phyloP scores from a whole-genome alignment of 495 filamentous ascomycete genomes.

The Penicillium angulare region DNA sequence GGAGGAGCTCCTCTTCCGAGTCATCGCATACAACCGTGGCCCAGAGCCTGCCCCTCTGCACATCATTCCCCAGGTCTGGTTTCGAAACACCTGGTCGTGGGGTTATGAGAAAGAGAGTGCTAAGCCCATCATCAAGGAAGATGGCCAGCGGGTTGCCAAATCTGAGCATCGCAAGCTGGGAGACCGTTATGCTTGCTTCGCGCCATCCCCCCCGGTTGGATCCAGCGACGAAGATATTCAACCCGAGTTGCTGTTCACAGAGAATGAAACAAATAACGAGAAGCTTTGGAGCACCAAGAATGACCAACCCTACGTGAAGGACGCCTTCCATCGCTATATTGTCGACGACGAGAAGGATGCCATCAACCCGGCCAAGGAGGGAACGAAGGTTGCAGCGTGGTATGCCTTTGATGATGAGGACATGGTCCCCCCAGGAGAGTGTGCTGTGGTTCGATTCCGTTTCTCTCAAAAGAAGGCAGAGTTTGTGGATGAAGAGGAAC shows the following conservation, averaged over 20 bases:
- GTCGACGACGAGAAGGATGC: slow-evolving; percentile 76
- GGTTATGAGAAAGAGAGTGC: slow-evolving; percentile 67
- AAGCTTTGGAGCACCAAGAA: slow-evolving; percentile 75
- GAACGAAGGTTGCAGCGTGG: slow-evolving; percentile 91
- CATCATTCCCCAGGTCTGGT: slow-evolving; percentile 94
- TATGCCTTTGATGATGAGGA: slow-evolving; percentile 86
- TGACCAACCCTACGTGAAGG: slow-evolving; percentile 81
- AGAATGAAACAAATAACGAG: slow-evolving; percentile 89
- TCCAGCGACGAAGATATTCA: slow-evolving; percentile 75
- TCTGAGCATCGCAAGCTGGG: slow-evolving; percentile 76
- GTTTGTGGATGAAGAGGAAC: slow-evolving; percentile 86
- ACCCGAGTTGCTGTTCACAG: slow-evolving; percentile 84
- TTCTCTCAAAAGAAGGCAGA: slow-evolving; percentile 68
- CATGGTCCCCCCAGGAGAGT: slow-evolving; percentile 84
- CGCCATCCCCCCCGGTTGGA: slow-evolving; percentile 83
- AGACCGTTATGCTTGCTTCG: slow-evolving; percentile 78
- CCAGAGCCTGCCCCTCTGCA: slow-evolving; percentile 87
- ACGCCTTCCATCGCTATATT: slow-evolving; percentile 88
- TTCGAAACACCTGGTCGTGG: slow-evolving; percentile 96
- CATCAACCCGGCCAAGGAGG: slow-evolving; percentile 74
- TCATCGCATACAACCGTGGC: slow-evolving; percentile 94
- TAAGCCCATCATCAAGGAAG: slow-evolving; percentile 70
- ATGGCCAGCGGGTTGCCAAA: slow-evolving; percentile 63
- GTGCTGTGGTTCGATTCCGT: slow-evolving; percentile 91
- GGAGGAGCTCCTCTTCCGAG: slow-evolving; percentile 88